Evolutionary conservation across 1,284 basidiomycete species (phyloP).

Genomic region (Rhodotorula sp.): DNA sequence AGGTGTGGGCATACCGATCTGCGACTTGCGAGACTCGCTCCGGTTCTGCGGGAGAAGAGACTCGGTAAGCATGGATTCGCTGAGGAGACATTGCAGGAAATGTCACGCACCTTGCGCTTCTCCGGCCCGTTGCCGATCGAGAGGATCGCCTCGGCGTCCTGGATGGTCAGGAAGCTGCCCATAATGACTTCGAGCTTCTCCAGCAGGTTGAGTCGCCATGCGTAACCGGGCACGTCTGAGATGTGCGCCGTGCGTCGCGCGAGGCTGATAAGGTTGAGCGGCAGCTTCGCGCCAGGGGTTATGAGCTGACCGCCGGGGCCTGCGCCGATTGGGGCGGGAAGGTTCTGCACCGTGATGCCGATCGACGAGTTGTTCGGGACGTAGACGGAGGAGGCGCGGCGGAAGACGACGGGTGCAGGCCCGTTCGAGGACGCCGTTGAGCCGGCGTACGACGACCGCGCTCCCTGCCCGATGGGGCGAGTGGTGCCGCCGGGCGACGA

Average conservation of each 20-base stretch:
- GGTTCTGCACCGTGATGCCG: background rate
- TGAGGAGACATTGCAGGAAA: background rate
- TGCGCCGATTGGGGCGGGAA: background rate
- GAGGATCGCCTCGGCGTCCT: slow-evolving; percentile 37
- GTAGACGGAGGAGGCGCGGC: slow-evolving; percentile 21
- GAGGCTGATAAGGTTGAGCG: slow-evolving; percentile 31
- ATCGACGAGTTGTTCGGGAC: slow-evolving; percentile 5
- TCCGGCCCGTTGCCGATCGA: slow-evolving; percentile 22
- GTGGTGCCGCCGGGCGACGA: background rate
- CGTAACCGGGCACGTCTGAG: slow-evolving; percentile 29
- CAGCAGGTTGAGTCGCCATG: slow-evolving; percentile 34
- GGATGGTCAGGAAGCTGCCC: slow-evolving; percentile 32
- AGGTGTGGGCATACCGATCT: slow-evolving; percentile 14
- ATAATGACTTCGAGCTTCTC: slow-evolving; percentile 38
- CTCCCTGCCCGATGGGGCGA: slow-evolving; percentile 15
- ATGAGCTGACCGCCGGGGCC: background rate
- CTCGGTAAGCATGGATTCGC: background rate
- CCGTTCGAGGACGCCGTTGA: background rate
- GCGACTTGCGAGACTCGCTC: slow-evolving; percentile 19
- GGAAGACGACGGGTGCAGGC: slow-evolving; percentile 1
- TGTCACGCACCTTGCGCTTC: slow-evolving; percentile 9
- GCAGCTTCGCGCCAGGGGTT: slow-evolving; percentile 20
- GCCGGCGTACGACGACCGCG: slow-evolving; percentile 13
- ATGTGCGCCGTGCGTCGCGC: slow-evolving; percentile 32
- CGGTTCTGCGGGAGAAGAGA: slow-evolving; percentile 5